Evolutionary conservation across 1,284 basidiomycete genomes (phyloP).

Genomic region (Cutaneotrichosporon cutaneum): DNA sequence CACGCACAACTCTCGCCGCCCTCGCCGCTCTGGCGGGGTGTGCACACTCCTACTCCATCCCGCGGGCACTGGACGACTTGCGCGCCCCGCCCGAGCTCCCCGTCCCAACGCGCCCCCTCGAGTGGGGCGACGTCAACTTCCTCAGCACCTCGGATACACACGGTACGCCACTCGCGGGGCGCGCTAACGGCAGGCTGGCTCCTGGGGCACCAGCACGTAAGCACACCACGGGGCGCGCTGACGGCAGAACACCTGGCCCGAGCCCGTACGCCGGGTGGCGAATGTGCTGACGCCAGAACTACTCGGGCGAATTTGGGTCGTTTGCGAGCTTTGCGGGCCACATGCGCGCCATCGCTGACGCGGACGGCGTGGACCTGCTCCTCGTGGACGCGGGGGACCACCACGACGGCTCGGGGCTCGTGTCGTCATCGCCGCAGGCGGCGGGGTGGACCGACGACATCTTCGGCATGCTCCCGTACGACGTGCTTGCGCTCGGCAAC

Average conservation of each 20-base stretch:
- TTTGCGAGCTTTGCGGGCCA: constrained; percentile 76
- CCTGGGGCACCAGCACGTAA: constrained; percentile 51
- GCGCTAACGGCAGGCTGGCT: constrained; percentile 44
- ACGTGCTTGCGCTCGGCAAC: constrained; percentile 81
- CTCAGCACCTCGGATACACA: constrained; percentile 51
- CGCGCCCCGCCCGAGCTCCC: constrained; percentile 29
- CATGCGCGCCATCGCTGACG: constrained; percentile 68
- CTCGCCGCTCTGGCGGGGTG: not conserved
- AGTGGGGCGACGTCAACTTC: constrained; percentile 53
- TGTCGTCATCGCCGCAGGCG: constrained; percentile 51
- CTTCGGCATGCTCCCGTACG: constrained; percentile 72
- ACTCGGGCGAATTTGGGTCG: constrained; percentile 69
- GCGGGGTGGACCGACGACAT: constrained; percentile 75
- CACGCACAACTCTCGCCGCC: not conserved
- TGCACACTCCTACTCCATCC: not conserved
- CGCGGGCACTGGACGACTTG: not conserved
- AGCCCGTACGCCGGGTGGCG: constrained; percentile 40
- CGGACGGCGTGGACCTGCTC: constrained; percentile 46
- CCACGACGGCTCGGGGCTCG: constrained; percentile 64
- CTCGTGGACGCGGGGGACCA: constrained; percentile 58
- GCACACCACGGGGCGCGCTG: constrained; percentile 23
- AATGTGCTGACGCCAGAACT: constrained; percentile 38
- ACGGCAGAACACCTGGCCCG: constrained; percentile 51
- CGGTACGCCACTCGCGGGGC: constrained; percentile 31
- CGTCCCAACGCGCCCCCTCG: constrained; percentile 39